A percentile compares a stretch with the other conserved stretches of the same genome.
phyloP scores from a whole-genome alignment of 1,139 yeast species.

The Fermentozyma sake region DNA sequence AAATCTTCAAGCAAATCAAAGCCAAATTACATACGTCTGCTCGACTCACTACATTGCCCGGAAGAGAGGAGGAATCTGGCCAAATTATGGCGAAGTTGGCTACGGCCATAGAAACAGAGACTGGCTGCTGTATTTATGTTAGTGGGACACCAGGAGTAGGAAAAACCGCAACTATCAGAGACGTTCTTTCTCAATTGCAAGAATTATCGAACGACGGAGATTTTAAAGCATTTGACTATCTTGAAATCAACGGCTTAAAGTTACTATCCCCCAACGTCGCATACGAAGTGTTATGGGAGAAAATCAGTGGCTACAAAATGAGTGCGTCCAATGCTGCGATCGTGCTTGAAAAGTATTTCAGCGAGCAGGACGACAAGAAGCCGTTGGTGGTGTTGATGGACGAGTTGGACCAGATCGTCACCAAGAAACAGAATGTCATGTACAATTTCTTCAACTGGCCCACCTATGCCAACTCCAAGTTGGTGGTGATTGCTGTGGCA shows the following conservation, averaged over 20 bases:
- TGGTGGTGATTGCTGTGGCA: conserved; percentile 89
- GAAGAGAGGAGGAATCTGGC: conserved; percentile 85
- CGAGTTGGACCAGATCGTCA: conserved; percentile 88
- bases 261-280: conserved; percentile 81
- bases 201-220: conserved; percentile 42
- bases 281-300: conserved; percentile 79
- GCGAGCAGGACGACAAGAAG: conserved; percentile 18
- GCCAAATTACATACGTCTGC: conserved; percentile 62
- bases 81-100: conserved; percentile 69
- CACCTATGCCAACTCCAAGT: conserved; percentile 68
- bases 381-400: conserved; percentile 82
- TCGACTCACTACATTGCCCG: conserved; percentile 65
- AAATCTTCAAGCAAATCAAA: conserved; percentile 51
- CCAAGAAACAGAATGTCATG: conserved; percentile 82
- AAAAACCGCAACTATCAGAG: conserved; percentile 89
- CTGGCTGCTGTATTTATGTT: conserved; percentile 83
- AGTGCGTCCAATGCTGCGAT: conserved; percentile 59
- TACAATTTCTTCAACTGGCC: conserved; percentile 99
- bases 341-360: conserved; percentile 35
- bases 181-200: conserved; percentile 68
- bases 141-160: conserved; percentile 99
- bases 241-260: conserved; percentile 90
- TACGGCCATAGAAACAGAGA: conserved; percentile 63
- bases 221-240: conserved; percentile 57
- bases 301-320: conserved; percentile 58